A percentile compares a stretch with the other conserved stretches of the same genome.
phyloP scores from a whole-genome alignment of 169 alveolate genomes.

The Cryptosporidium felis region DNA sequence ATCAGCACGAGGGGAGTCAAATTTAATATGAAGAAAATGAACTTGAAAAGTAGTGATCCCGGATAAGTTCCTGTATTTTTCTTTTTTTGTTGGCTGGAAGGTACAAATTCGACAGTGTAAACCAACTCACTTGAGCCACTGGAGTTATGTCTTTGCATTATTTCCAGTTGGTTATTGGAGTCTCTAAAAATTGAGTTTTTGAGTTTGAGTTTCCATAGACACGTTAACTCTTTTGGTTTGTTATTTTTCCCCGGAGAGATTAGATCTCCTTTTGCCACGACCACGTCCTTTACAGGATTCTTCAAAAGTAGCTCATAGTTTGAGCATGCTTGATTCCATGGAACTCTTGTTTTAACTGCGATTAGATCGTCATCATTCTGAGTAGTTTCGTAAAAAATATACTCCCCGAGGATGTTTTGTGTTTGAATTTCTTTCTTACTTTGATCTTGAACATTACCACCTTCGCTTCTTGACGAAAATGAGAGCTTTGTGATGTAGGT shows the following conservation, averaged over 20 bases:
- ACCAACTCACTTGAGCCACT: no score
- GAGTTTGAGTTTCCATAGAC: constrained; percentile 22
- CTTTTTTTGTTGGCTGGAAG: no score
- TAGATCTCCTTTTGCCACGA: not conserved
- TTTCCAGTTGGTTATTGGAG: not conserved
- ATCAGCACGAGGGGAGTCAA: no score
- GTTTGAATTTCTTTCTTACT: not conserved
- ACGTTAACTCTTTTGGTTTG: not conserved
- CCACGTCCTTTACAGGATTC: not conserved
- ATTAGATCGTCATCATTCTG: not conserved
- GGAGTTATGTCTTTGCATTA: constrained; percentile 13
- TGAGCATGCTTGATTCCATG: not conserved
- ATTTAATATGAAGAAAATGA: no score
- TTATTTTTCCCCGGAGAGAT: not conserved
- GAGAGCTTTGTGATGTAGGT: constrained; percentile 35
- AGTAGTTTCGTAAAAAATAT: not conserved
- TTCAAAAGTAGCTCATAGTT: not conserved
- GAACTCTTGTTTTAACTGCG: not conserved
- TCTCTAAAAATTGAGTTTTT: not conserved
- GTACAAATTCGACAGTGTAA: no score
- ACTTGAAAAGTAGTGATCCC: no score
- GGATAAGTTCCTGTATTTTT: no score
- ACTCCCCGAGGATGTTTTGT: not conserved
- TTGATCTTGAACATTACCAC: not conserved
- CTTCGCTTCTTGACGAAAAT: not conserved